A percentile compares a stretch with the other conserved stretches of the same genome.
These are phyloP conservation scores for Mucor velutinosus DNA, from an alignment of 371 early-diverging fungal species.

Conservation along the genomic window DNA sequence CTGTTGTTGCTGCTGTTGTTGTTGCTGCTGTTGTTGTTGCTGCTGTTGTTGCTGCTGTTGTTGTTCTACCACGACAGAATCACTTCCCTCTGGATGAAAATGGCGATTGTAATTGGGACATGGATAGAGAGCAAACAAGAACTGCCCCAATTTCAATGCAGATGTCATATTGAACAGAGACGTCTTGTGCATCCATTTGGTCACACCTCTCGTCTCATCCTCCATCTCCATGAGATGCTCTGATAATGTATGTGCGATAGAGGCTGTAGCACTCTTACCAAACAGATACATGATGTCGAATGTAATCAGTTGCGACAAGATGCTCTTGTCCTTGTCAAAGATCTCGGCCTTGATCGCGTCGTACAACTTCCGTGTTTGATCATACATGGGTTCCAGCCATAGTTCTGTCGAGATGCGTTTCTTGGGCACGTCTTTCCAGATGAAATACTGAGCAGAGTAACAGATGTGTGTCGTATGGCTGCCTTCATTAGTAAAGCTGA, in stretches of 20 bases:
- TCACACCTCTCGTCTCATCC: constrained; percentile 8
- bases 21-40: background rate
- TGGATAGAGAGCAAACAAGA: constrained; percentile 45
- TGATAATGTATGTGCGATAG: constrained; percentile 26
- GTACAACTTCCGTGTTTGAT: constrained; percentile 28
- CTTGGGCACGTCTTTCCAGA: constrained; percentile 61
- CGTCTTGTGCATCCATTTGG: constrained; percentile 33
- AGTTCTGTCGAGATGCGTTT: constrained; percentile 71
- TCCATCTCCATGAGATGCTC: background rate
- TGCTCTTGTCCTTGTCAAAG: constrained; percentile 58
- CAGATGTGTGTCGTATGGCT: constrained; percentile 26
- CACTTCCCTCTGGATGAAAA: background rate
- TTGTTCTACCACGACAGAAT: background rate
- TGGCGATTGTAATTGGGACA: constrained; percentile 33
- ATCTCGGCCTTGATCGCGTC: constrained; percentile 53
- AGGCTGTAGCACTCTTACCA: constrained; percentile 44
- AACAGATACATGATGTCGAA: constrained; percentile 76
- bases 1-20: background rate
- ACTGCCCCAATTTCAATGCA: constrained; percentile 48
- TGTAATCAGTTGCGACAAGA: constrained; percentile 69
- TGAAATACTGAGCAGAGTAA: constrained; percentile 68
- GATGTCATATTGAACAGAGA: constrained; percentile 50
- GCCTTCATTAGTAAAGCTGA: constrained; percentile 22
- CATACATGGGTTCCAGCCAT: constrained; percentile 74
- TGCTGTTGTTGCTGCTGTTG: constrained; percentile 4